Conservation (phyloP, 208 protist genomes). For the Acanthamoeba royreba region DNA sequence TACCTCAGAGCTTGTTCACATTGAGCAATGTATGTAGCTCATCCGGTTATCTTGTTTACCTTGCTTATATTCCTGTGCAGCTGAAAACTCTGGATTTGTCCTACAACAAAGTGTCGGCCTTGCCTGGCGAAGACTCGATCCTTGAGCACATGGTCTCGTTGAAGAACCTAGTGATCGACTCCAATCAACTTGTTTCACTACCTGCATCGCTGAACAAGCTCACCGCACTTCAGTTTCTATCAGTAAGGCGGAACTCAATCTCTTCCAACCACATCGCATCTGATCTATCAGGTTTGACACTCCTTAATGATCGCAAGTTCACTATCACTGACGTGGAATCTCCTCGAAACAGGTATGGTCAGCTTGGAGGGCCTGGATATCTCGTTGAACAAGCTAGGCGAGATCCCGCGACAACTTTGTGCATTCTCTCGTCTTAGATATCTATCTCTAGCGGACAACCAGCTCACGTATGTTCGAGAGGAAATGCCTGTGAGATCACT, state of each 20-base stretch:
- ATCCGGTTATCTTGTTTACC: neutral
- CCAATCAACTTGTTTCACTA: neutral
- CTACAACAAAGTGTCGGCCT: neutral
- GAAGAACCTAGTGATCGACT: neutral
- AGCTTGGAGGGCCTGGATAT: slow-evolving; percentile 10
- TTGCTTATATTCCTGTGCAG: neutral
- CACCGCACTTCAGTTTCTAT: slow-evolving; percentile 13
- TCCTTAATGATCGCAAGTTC: neutral
- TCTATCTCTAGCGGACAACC: neutral
- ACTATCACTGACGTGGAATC: neutral
- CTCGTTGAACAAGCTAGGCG: neutral
- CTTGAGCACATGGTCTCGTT: neutral
- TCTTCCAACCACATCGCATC: slow-evolving; percentile 9
- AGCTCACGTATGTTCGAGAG: slow-evolving; percentile 13
- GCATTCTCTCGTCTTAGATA: neutral
- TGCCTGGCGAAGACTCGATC: neutral
- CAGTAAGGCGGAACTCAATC: neutral
- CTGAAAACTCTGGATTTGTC: neutral
- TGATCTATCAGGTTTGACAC: neutral
- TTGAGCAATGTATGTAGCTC: neutral
- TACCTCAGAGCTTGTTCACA: neutral
- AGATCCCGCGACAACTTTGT: slow-evolving; percentile 2
- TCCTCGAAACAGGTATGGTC: neutral
- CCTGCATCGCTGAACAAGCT: slow-evolving; percentile 5
- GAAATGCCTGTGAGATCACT: neutral